Evolutionary conservation across 495 filamentous ascomycete genomes (phyloP), one percentile per base, ranked within the genome.

Genomic region (Pyronema omphalodes): DNA sequence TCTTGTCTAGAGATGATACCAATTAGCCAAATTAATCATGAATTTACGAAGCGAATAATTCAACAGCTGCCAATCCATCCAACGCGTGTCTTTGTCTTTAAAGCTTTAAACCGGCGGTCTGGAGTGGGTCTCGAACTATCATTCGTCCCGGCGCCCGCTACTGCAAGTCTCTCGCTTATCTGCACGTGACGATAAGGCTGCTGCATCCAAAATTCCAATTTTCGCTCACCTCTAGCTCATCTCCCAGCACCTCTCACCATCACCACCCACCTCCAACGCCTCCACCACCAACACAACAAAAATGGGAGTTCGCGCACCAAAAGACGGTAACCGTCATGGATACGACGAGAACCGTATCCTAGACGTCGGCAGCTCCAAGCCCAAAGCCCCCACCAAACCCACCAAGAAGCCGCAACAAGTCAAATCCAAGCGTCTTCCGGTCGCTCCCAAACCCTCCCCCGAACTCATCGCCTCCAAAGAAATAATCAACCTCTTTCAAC

Each of bases 401-500:
- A 15, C 11, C 36, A 52, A 52, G 23, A 40, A 18, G 14, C 36
- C 36, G 4, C 39, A 43, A n/a, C 39, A 43, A 43, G 41, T 17
- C 36, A 14, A 40, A 40, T 40, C 35, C n/a, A 40, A 43, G 14
- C 50, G 50, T 14, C 50, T 43, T 18, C 37, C 7, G 4, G n/a
- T 14, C 37, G 36, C 11, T 18, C 44, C 44, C 8, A 41, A 41
- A 41, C 44, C 44, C 36, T 9, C 37, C 50, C 17, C 50, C 36
- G 7, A 9, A 17, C 50, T 43, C 7, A n/a, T 33, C 9, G 50
- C 50, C 8, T 51, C 57, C 5, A 88, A 93, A 61, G 69, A 72
- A 15, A 71, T 88, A 9, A 71, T 94, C n/a, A 74, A 88, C 56
- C 69, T 89, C 58, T 94, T 93, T 73, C 73, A 71, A 52, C 66